phyloP scores from a whole-genome alignment of 1,284 basidiomycete genomes.

The Cryptococcus sp. region DNA sequence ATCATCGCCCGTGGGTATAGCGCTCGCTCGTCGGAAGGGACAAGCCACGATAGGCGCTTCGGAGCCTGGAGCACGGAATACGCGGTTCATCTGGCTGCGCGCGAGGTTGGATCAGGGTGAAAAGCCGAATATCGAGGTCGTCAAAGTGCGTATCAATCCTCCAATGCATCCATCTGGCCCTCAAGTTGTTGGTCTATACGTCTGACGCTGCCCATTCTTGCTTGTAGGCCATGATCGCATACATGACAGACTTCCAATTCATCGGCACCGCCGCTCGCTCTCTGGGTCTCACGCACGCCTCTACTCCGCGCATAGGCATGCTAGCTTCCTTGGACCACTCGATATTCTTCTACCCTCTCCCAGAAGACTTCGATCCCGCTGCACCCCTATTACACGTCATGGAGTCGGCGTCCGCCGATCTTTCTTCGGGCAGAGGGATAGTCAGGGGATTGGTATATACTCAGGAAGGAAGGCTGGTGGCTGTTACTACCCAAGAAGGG shows the following conservation, averaged over 20 bases:
- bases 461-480: constrained; percentile 68
- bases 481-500: constrained; percentile 80
- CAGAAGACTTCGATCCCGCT: constrained; percentile 72
- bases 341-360: constrained; percentile 74
- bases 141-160: constrained; percentile 64
- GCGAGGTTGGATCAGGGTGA: constrained; percentile 62
- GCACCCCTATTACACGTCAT: constrained; percentile 82
- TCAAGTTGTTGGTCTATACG: constrained; percentile 4
- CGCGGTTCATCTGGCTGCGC: constrained; percentile 75
- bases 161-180: background rate
- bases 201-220: background rate
- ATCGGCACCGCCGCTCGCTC: constrained; percentile 67
- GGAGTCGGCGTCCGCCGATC: constrained; percentile 65
- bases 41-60: constrained; percentile 7
- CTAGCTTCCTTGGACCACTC: constrained; percentile 79
- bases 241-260: constrained; percentile 80
- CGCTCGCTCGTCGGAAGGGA: constrained; percentile 26
- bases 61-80: constrained; percentile 19
- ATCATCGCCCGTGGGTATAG: constrained; percentile 70
- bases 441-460: constrained; percentile 79
- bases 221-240: constrained; percentile 76
- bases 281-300: constrained; percentile 61
- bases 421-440: constrained; percentile 65
- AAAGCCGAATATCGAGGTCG: constrained; percentile 68
- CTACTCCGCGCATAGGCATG: constrained; percentile 63